Conservation (phyloP, 1,284 basidiomycete genomes). For the Amylostereum areolatum region DNA sequence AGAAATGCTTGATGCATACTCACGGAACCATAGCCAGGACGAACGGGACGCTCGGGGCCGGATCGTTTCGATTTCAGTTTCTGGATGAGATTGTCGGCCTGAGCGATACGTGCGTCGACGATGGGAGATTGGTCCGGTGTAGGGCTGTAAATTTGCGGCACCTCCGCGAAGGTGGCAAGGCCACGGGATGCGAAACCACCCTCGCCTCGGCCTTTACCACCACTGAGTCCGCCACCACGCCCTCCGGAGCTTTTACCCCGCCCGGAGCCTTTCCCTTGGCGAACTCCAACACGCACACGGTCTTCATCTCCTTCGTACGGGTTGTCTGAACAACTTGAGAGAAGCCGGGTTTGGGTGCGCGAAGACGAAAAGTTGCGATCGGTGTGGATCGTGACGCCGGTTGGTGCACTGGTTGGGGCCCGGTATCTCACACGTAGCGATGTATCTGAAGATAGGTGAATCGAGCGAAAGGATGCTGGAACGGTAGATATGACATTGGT, state of each 20-base stretch:
- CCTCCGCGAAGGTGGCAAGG: constrained; percentile 18
- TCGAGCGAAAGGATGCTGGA: too few species aligned
- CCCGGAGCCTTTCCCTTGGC: too few species aligned
- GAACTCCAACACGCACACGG: too few species aligned
- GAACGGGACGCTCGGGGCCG: constrained; percentile 43
- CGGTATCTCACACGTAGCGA: too few species aligned
- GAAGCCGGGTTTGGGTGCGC: too few species aligned
- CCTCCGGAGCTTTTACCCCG: background rate
- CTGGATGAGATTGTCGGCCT: constrained; percentile 36
- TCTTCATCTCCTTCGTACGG: too few species aligned
- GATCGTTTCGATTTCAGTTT: constrained; percentile 34
- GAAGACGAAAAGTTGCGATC: too few species aligned
- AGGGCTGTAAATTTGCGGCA: constrained; percentile 26
- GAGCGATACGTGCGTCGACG: constrained; percentile 37
- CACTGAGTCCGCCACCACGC: background rate
- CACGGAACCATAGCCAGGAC: constrained; percentile 59
- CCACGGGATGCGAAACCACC: constrained; percentile 19
- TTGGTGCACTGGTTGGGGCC: too few species aligned
- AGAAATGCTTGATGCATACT: constrained; percentile 26
- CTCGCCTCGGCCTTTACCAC: constrained; percentile 12
- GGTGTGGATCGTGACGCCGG: too few species aligned
- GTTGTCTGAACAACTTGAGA: too few species aligned
- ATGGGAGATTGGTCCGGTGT: constrained; percentile 30
- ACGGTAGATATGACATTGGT: too few species aligned
- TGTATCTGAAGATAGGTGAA: too few species aligned